Percentiles rank a stretch among this genome's conserved stretches.
phyloP scores from a whole-genome alignment of 73 alveolate genomes.

The Tetrahymena thermophila region DNA sequence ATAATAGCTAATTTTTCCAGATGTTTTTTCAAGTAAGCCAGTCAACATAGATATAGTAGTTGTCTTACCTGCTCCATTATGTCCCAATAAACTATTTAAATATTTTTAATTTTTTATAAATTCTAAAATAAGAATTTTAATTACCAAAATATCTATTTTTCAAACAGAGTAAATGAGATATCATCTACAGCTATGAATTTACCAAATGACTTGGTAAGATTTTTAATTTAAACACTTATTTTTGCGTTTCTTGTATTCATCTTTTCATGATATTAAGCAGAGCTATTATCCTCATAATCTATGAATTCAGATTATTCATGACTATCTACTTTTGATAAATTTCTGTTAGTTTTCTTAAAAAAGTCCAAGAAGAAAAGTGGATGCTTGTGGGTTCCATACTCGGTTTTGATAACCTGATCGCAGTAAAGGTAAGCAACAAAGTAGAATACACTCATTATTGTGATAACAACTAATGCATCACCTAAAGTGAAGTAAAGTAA shows the following conservation, averaged over 20 bases:
- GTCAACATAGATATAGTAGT: slow-evolving; percentile 50
- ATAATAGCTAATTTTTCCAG: slow-evolving; percentile 28
- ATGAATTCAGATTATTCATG: neutral
- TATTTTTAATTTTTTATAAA: neutral
- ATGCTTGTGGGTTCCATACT: slow-evolving; percentile 1
- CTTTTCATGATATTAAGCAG: slow-evolving; percentile 11
- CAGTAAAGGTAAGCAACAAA: slow-evolving; percentile 5
- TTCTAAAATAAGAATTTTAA: neutral
- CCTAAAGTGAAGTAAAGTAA: neutral
- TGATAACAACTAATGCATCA: neutral
- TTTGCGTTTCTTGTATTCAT: neutral
- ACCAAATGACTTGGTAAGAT: slow-evolving; percentile 27
- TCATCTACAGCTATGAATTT: slow-evolving; percentile 25
- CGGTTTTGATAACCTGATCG: slow-evolving; percentile 5
- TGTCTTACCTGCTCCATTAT: slow-evolving; percentile 71
- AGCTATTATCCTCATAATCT: neutral
- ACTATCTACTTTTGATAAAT: neutral
- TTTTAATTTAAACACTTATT: neutral
- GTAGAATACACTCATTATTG: neutral
- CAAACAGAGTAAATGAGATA: slow-evolving; percentile 7
- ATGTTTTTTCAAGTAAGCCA: slow-evolving; percentile 44
- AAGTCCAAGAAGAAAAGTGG: neutral
- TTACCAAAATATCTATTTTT: slow-evolving; percentile 24
- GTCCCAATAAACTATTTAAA: slow-evolving; percentile 48
- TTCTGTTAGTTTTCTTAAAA: neutral